Evolutionary conservation across 225 moss, liverwort and hornwort species (phyloP), one percentile per base, ranked within the genome.

Genomic region (Climacium dendroides): DNA sequence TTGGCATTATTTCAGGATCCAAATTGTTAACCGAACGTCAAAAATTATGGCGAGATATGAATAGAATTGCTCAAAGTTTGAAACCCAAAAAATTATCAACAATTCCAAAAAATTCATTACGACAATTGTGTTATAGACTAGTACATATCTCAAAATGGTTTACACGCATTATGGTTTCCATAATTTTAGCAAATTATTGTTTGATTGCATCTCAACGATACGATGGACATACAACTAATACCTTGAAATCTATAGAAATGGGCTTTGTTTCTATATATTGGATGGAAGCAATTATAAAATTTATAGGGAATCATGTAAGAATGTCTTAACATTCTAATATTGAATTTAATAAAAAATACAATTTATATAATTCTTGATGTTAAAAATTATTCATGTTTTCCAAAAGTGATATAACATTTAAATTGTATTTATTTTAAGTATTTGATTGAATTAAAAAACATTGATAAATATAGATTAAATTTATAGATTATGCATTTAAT

Each of bases 41-140:
- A 85, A 95, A 97, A 80, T 83, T 98, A 60, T 98, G 97, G 97
- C 85, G 98, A 61, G 98, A 98, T 66, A 97, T 96, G 89, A 98
- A 98, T 83, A 93, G 98, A n/a, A 92, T 98, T 79, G 95, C 90
- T n/a, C 98, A 97, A 85, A 92, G 95, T 83, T 90, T 98, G 11
- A 85, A 48, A 18, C 95, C 98, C 5, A 90, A 50, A 48, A 91
- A 92, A 9, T 66, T 95, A 72, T 92, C 95, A 24, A 89, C 78
- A 77, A 67, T 91, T 59, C 90, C 93, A 4, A 1, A 4, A 48
- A 59, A 85, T 60, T 1, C 29, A 35, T 7, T 88, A 2, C 87
- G 87, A 45, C 39, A 8, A 22, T 14, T 28, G 19, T 97, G 97
- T 80, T 94, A 91, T 53, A 89, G 3, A 75, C 10, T 96, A 50